Conservation (phyloP, 2,329 filamentous ascomycete genomes). For the Fonsecaea monophora region DNA sequence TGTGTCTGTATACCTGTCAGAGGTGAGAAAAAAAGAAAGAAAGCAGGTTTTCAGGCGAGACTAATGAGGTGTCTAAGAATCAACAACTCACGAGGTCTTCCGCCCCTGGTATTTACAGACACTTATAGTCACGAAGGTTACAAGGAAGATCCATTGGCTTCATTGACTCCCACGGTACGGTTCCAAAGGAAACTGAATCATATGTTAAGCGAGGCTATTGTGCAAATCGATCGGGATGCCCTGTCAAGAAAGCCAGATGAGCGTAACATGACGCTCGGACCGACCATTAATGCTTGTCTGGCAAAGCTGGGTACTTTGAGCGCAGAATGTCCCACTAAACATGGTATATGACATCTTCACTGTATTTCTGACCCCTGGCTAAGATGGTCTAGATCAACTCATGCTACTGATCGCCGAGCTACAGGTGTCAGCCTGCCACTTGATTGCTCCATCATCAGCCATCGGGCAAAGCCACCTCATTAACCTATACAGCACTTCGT, state of each 20-base stretch:
- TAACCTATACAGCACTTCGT: conserved; percentile 12
- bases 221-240: conserved; percentile 26
- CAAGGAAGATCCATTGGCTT: conserved; percentile 19
- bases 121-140: conserved; percentile 28
- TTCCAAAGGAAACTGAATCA: conserved; percentile 27
- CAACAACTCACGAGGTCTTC: conserved; percentile 26
- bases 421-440: conserved; percentile 24
- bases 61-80: conserved; percentile 9
- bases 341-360: conserved; percentile 9
- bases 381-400: conserved; percentile 15
- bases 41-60: background rate
- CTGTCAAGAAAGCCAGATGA: conserved; percentile 25
- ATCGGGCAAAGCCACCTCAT: conserved; percentile 15
- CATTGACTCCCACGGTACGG: conserved; percentile 10
- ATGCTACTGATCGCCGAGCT: conserved; percentile 14
- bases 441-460: conserved; percentile 13
- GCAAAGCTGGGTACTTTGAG: conserved; percentile 13
- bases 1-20: conserved; percentile 29
- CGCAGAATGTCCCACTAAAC: conserved; percentile 17
- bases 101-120: conserved; percentile 22
- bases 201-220: conserved; percentile 25
- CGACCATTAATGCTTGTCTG: conserved; percentile 16
- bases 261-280: conserved; percentile 23
- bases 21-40: conserved; percentile 16
- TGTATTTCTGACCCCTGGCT: background rate